Base-by-base conservation (phyloP, 23 red algal genomes). In the Chondrus crispus region DNA sequence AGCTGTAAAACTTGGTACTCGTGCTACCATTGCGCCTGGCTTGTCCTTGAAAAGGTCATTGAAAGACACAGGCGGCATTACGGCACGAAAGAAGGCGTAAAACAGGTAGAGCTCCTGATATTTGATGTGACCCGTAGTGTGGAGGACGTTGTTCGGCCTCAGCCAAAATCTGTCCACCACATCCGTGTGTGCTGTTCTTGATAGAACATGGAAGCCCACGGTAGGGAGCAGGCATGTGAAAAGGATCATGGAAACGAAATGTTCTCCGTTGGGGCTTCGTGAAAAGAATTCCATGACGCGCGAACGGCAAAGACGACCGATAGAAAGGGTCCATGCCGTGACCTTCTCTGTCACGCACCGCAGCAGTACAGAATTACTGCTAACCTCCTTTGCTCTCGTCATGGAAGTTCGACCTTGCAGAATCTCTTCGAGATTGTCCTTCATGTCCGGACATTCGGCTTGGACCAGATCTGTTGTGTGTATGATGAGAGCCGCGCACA, bases 91-190 rank as follows among this genome's bases (percentile, higher is more conserved):
- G 40, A 80, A 80, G 7, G 2, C 13, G 11, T 80, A 80, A 20
- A 80, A 80, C 4, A 80, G 46, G n/a, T 80, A 80, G 3, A 80
- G 30, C 5, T 80, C 74, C 39, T 80, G 74, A 14, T 80, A 80
- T 4, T 80, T 80, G 9, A 80, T 35, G 24, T 80, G 74, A 5
- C 46, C 74, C 2, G 74, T 54, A 2, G 74, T 28, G 36, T 80
- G 74, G 5, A 80, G 46, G 29, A 80, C 74, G 3, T 54, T 55
- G 19, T 80, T 80, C 46, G 39, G 57, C 2, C 74, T 45, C 42
- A 80, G 46, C 46, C 74, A 80, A 52, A 80, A 80, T 16, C 74
- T 53, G 46, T 80, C 74, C 2, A 80, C 2, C 20, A 80, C 46
- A 80, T 80, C 74, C 3, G 74, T 80, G 20, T 80, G 74, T 6